Percentiles rank a stretch among this genome's conserved stretches.
phyloP scores from a whole-genome alignment of 345 rosid species.

The Passiflora organensis region DNA sequence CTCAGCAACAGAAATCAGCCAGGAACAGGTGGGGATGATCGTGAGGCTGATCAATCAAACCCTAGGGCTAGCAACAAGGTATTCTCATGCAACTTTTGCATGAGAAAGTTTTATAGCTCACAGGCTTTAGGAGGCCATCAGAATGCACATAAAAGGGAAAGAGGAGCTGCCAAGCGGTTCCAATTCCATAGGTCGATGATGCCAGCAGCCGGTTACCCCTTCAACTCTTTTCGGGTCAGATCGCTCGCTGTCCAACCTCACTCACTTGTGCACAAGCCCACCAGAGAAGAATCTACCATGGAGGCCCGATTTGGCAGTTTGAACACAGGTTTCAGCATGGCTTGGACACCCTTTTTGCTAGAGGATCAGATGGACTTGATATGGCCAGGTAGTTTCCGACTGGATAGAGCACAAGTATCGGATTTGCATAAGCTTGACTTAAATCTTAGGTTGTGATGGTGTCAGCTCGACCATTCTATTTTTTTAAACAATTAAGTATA shows the following conservation, averaged over 20 bases:
- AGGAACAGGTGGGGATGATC: constrained; percentile 4
- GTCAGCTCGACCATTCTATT: neutral
- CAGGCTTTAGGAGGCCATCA: constrained; percentile 30
- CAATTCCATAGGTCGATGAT: constrained; percentile 33
- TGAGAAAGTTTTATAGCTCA: constrained; percentile 25
- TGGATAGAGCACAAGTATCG: constrained; percentile 17
- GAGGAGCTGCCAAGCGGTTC: constrained; percentile 22
- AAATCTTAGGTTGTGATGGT: constrained; percentile 32
- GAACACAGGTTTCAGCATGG: constrained; percentile 16
- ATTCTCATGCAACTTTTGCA: constrained; percentile 24
- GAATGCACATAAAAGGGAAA: constrained; percentile 24
- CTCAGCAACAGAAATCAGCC: constrained; percentile 11
- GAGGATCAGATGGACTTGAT: constrained; percentile 22
- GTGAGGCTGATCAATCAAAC: constrained; percentile 8
- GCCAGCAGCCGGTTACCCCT: constrained; percentile 17
- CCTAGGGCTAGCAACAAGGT: constrained; percentile 2
- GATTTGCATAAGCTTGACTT: constrained; percentile 32
- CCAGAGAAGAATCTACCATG: constrained; percentile 19
- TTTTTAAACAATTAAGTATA: neutral
- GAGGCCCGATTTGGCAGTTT: constrained; percentile 21
- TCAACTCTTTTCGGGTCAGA: constrained; percentile 16
- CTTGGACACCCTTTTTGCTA: constrained; percentile 15
- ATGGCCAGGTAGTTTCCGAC: constrained; percentile 45
- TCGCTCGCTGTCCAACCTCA: constrained; percentile 40
- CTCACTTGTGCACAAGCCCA: constrained; percentile 34